phyloP scores from a whole-genome alignment of 1,284 basidiomycete species.

The Heterobasidion occidentale region DNA sequence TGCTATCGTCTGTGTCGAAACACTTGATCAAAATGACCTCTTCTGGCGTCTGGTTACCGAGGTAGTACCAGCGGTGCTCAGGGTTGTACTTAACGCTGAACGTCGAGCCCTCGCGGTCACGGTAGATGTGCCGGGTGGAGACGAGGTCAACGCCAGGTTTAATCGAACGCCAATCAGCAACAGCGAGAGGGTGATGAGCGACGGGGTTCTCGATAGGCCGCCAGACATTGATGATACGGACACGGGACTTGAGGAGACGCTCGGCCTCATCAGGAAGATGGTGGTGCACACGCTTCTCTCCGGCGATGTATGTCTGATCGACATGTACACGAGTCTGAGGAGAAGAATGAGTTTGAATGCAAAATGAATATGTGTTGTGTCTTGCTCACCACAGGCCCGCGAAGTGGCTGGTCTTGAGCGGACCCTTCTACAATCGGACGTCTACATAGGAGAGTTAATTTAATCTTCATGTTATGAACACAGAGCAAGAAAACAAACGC shows the following conservation, averaged over 20 bases:
- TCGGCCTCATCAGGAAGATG: constrained; percentile 42
- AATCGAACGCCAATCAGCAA: constrained; percentile 37
- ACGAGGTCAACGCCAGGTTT: constrained; percentile 25
- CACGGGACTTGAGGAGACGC: constrained; percentile 40
- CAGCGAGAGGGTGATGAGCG: constrained; percentile 38
- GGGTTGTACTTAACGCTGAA: constrained; percentile 30
- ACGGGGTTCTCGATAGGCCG: constrained; percentile 38
- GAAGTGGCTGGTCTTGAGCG: constrained; percentile 1
- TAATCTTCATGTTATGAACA: background rate
- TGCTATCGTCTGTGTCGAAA: constrained; percentile 31
- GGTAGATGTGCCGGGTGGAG: constrained; percentile 24
- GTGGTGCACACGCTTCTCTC: constrained; percentile 41
- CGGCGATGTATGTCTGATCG: constrained; percentile 47
- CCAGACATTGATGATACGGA: constrained; percentile 51
- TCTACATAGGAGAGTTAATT: background rate
- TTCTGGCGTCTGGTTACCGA: constrained; percentile 35
- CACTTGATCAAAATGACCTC: constrained; percentile 44
- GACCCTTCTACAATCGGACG: background rate
- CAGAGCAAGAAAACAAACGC: constrained; percentile 9
- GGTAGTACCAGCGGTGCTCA: constrained; percentile 38
- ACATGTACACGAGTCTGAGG: constrained; percentile 36
- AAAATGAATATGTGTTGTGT: background rate
- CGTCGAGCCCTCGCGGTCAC: constrained; percentile 26
- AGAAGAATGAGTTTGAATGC: background rate
- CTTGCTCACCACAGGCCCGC: background rate